phyloP scores from a whole-genome alignment of 108 stramenopile genomes.

The Aurantiochytrium sp. region DNA sequence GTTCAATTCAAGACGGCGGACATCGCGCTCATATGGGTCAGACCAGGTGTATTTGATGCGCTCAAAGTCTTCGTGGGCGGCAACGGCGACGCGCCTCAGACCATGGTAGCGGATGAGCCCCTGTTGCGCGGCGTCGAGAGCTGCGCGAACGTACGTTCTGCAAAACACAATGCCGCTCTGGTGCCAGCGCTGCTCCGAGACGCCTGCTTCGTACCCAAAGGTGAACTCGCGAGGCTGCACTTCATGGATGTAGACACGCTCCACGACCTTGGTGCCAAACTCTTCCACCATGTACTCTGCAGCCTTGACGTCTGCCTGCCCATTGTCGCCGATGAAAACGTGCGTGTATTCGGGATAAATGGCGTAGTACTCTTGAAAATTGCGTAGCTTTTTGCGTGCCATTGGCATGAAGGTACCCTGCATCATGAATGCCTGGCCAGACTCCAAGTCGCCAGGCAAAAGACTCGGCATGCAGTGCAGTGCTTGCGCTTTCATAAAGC shows the following conservation, averaged over 20 bases:
- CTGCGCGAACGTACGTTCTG: constrained; percentile 80
- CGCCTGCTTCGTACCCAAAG: constrained; percentile 33
- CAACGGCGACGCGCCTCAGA: constrained; percentile 15
- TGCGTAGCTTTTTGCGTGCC: constrained; percentile 74
- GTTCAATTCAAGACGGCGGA: neutral
- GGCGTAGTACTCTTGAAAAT: constrained; percentile 76
- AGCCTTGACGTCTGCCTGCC: constrained; percentile 93
- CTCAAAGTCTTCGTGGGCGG: neutral
- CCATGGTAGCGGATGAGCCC: neutral
- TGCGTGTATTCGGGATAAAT: constrained; percentile 93
- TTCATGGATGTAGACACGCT: constrained; percentile 79
- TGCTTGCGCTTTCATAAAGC: constrained; percentile 61
- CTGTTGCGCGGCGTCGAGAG: constrained; percentile 67
- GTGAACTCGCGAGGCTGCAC: constrained; percentile 54
- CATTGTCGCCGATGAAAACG: constrained; percentile 97
- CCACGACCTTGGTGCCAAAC: constrained; percentile 64
- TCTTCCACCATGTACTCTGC: constrained; percentile 86
- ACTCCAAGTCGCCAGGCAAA: constrained; percentile 82
- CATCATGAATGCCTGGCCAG: constrained; percentile 77
- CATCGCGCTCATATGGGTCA: constrained; percentile 8
- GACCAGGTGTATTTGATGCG: neutral
- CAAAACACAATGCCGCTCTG: constrained; percentile 64
- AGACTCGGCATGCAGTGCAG: constrained; percentile 89
- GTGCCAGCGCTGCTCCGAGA: constrained; percentile 54
- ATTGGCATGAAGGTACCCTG: constrained; percentile 81